Base-by-base conservation (phyloP, 2,329 filamentous ascomycete species). In the Aureobasidium sp. region DNA sequence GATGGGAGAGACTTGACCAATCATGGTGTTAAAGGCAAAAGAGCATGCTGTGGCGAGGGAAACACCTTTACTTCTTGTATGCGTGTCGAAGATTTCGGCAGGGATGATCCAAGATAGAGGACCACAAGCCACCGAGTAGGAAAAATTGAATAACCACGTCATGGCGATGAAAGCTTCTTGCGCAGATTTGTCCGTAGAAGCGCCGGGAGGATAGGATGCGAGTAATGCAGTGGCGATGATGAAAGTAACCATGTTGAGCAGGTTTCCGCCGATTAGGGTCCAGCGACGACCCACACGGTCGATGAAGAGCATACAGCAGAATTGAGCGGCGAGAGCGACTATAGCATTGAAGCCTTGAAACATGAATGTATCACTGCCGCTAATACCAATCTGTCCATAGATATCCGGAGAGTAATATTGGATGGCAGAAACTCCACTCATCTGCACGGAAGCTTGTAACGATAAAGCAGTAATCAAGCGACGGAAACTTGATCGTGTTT, bases 291-390 rank as follows among this genome's bases (percentile, higher is more conserved):
- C 68, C 6, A 68, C 47, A 6, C 41, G 34, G 41, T 70, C 68
- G 29, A 69, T 67, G 62, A 67, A 65, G 3, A 67, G 47, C 30
- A 69, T 64, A 9, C 64, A 66, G 29, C 67, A 64, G 65, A 84
- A 82, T 69, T 89, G 85, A 0, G 83, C 86, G 11, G 88, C 69
- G 9, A 89, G 74, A 1, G 85, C 86, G 57, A 89, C 82, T 13
- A 70, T 66, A 13, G 65, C 64, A 34, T 65, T 67, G 47, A 70
- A 63, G 1, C 59, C 67, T 42, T 66, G 63, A 16, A 65, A 66
- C 16, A 67, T 64, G 16, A 68, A 57, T 2, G 68, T 63, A 13
- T 59, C 30, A 13, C 61, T 59, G 1, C 65, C 65, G 4, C 49
- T 59, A 7, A 69, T 68, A 13, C 65, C 50, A 10, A 69, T 64